Evolutionary conservation across 371 early-diverging fungal genomes (phyloP).

Genomic region (Apophysomyces variabilis): DNA sequence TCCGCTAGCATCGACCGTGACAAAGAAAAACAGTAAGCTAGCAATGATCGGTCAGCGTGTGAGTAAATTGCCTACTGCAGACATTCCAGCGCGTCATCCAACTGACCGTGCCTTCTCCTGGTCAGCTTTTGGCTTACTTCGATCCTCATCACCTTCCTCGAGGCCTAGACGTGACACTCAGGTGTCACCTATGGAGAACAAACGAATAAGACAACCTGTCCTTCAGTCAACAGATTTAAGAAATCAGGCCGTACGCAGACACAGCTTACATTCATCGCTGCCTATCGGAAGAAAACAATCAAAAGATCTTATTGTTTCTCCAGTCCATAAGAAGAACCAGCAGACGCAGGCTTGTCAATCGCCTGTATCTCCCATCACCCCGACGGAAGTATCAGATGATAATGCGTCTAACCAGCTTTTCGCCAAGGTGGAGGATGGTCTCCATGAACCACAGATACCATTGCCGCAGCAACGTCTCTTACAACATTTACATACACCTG

Average conservation of each 20-base stretch:
- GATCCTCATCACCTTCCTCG: conserved; percentile 5
- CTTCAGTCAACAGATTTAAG: neutral
- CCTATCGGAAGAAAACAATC: neutral
- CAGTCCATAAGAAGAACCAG: neutral
- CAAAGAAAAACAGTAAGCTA: neutral
- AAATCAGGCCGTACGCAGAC: neutral
- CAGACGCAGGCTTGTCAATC: neutral
- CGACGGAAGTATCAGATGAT: neutral
- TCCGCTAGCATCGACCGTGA: neutral
- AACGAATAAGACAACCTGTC: neutral
- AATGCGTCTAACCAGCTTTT: neutral
- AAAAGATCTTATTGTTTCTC: neutral
- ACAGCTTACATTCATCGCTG: neutral
- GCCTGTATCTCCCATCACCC: neutral
- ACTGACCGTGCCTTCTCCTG: conserved; percentile 3
- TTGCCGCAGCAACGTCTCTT: neutral
- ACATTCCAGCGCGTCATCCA: neutral
- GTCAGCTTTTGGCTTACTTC: conserved; percentile 2
- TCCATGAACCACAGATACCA: neutral
- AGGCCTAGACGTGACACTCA: conserved; percentile 3
- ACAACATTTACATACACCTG: no score
- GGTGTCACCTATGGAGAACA: conserved; percentile 7
- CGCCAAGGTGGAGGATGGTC: neutral
- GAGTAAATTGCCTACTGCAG: neutral
- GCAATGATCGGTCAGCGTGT: neutral